Conservation (phyloP, 202 grass and related monocot genomes). For the Miscanthus sacchariflorus region DNA sequence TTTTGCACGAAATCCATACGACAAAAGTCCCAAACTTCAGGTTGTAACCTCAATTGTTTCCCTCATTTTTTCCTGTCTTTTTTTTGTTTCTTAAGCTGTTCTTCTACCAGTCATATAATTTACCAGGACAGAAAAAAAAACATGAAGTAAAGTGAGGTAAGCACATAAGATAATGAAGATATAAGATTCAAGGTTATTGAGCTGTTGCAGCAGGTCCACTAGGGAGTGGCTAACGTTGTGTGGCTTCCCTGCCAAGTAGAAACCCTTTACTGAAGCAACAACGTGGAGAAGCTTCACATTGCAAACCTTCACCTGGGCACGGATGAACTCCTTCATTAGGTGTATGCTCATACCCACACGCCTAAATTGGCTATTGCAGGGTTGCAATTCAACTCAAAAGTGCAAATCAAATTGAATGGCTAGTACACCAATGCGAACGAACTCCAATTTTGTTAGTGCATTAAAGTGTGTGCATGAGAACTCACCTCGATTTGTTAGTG, state of each 20-base stretch:
- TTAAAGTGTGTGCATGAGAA: too few relatives aligned
- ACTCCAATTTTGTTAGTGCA: too few relatives aligned
- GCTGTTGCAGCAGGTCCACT: constrained; percentile 88
- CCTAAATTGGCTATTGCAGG: background rate
- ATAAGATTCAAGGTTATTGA: constrained; percentile 48
- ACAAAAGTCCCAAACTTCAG: too few relatives aligned
- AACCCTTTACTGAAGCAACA: constrained; percentile 82
- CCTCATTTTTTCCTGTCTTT: too few relatives aligned
- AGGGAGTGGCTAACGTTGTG: constrained; percentile 67
- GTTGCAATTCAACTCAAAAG: background rate
- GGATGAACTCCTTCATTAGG: constrained; percentile 20
- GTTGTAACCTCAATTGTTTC: too few relatives aligned
- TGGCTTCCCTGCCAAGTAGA: constrained; percentile 79
- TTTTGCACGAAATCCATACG: too few relatives aligned
- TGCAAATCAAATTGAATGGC: background rate
- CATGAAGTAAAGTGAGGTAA: too few relatives aligned
- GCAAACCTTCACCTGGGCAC: constrained; percentile 59
- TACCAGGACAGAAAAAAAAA: constrained; percentile 12
- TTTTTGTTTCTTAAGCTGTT: too few relatives aligned
- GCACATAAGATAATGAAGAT: too few relatives aligned
- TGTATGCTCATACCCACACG: background rate
- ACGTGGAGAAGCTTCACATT: constrained; percentile 91
- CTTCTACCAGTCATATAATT: background rate
- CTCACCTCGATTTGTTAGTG: too few relatives aligned
- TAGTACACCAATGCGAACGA: background rate